phyloP scores from a whole-genome alignment of 176 grass and related monocot species.

The sorghum (Sorghum bicolor) region Sorghum_bicolor_NCBIv3 NC_012870.2:76927001-76927500 shows the following conservation, averaged over 20 bases:
- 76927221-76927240: background rate
- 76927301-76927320: background rate
- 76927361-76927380: background rate
- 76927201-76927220: background rate
- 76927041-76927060: no score
- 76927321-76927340: no score
- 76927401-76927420: background rate
- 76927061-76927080: no score
- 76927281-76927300: background rate
- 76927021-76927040: no score
- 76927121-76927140: no score
- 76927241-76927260: background rate
- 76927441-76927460: slow-evolving; percentile 13
- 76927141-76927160: no score
- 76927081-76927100: no score
- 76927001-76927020: no score
- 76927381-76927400: background rate
- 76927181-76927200: background rate
- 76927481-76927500: background rate
- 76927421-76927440: background rate
- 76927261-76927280: background rate
- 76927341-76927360: background rate
- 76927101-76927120: no score
- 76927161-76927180: background rate
- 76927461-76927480: background rate